A percentile compares a stretch with the other conserved stretches of the same genome.
phyloP scores from a whole-genome alignment of 345 rosid species.

The Syzygium aromaticum region DNA sequence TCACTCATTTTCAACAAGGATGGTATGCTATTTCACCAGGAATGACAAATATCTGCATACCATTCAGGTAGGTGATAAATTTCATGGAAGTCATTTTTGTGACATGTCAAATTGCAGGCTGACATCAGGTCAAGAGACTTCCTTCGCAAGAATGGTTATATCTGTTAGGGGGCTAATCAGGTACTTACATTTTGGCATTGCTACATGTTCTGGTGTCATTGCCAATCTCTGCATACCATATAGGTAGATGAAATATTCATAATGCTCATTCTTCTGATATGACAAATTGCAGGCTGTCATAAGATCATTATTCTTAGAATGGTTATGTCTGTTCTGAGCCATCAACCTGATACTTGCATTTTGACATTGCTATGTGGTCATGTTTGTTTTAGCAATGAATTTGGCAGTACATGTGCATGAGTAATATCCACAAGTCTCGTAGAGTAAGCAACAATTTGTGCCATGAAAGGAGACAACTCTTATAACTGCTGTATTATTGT shows the following conservation, averaged over 20 bases:
- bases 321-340: not conserved
- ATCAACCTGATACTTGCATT: not conserved
- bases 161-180: constrained; percentile 1
- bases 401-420: not conserved
- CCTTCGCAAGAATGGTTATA: constrained; percentile 32
- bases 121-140: constrained; percentile 67
- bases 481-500: not conserved
- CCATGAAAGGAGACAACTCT: not conserved
- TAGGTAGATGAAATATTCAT: not conserved
- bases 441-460: not conserved
- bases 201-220: not conserved
- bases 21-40: not conserved
- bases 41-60: not conserved
- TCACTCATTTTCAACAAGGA: not conserved
- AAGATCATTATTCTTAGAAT: not conserved
- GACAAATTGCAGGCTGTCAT: not conserved
- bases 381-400: not conserved
- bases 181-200: not conserved
- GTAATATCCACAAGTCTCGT: not conserved
- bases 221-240: not conserved
- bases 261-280: not conserved
- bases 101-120: constrained; percentile 34
- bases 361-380: not conserved
- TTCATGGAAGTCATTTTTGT: not conserved
- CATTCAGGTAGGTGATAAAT: not conserved